Evolutionary conservation across 2,329 filamentous ascomycete species (phyloP), one percentile per base, ranked within the genome.

Genomic region (Exophiala sp.): DNA sequence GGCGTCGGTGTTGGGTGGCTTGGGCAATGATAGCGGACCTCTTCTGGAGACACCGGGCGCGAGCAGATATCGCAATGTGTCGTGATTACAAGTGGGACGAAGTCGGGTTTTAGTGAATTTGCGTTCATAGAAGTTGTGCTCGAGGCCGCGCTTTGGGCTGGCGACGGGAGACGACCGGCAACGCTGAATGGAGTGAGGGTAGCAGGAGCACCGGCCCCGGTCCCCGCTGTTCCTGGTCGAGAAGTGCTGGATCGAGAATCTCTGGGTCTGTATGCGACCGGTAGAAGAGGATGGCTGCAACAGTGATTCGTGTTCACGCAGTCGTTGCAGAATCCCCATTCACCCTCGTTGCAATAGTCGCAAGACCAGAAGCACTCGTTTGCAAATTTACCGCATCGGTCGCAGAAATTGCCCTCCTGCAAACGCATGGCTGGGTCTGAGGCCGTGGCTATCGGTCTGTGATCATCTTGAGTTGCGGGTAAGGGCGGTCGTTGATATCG

Each of bases 341-440:
- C 90, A 3, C 88, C 91, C 55, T 93, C 82, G 61, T 95, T 95
- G 69, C 91, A 97, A 21, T 77, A 66, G 52, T 85, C 81, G 66
- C 91, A 97, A 55, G 86, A 83, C 91, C 90, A 97, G 68, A 87
- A 95, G 67, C 88, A 93, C 44, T 84, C 79, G 61, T 94, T 90
- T 0, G 88, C 78, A 72, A 81, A 86, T 0, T 78, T 73, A 14
- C 77, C 72, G 65, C 91, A 96, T 41, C 78, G 77, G 30, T 85
- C 81, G 65, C 91, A 97, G 66, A 96, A 96, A 4, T 87, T 82
- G 16, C 91, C 91, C 45, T 79, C 82, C 66, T 93, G 81, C 1
- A 93, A 69, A 19, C 87, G 75, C 32, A 76, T 75, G 3, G 73
- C 70, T 0, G 87, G 86, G 63, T 90, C 79, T 27, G 56, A 53